These are phyloP conservation scores for Colletotrichum sojae DNA, from an alignment of 2,329 filamentous ascomycete species.

Conservation along the genomic window DNA sequence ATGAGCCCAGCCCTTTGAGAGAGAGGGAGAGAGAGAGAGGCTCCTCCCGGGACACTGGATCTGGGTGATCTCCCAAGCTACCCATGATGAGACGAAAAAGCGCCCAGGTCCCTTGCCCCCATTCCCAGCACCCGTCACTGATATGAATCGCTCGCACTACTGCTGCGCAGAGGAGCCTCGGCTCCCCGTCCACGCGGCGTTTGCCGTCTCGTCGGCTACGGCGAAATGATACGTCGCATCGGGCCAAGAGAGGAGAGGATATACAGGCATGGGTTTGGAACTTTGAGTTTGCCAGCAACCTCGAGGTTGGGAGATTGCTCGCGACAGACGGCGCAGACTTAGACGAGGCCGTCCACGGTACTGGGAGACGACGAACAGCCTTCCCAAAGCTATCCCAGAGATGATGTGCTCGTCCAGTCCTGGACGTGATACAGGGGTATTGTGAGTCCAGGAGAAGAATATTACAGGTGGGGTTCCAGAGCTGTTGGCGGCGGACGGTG, in stretches of 20 bases:
- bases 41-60: slow-evolving; percentile 14
- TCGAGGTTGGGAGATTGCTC: background rate
- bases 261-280: background rate
- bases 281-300: slow-evolving; percentile 27
- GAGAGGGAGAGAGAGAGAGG: background rate
- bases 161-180: too few relatives aligned
- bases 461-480: background rate
- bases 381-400: background rate
- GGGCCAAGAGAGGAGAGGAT: slow-evolving; percentile 6
- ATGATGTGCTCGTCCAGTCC: slow-evolving; percentile 1
- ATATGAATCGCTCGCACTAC: too few relatives aligned
- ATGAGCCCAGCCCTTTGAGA: background rate
- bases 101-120: slow-evolving; percentile 21
- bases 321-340: background rate
- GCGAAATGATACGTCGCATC: slow-evolving; percentile 29
- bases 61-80: background rate
- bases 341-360: too few relatives aligned
- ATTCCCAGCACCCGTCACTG: too few relatives aligned
- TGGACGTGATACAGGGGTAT: background rate
- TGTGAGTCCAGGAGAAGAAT: background rate
- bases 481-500: slow-evolving; percentile 28
- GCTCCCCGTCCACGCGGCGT: background rate
- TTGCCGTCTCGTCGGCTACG: slow-evolving; percentile 17
- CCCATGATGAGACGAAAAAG: slow-evolving; percentile 32
- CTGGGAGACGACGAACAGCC: background rate